Conservation (phyloP, 805 yeast genomes). For the Ogataea neopini region DNA sequence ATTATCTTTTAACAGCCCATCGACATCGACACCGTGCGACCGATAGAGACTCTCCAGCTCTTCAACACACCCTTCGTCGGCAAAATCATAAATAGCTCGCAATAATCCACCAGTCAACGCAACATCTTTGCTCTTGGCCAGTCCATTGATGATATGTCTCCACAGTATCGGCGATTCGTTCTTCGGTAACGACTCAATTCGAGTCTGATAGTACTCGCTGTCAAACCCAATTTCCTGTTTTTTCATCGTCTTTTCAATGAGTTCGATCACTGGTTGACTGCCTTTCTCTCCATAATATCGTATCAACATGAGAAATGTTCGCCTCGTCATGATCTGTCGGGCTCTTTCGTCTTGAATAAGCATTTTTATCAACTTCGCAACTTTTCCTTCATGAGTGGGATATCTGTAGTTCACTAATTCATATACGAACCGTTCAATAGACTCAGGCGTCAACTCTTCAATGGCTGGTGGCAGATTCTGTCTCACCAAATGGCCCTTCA, state of each 20-base stretch:
- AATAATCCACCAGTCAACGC: not conserved
- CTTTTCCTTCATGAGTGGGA: not conserved
- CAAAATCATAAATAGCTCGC: not conserved
- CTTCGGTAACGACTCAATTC: not conserved
- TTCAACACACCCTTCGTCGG: not conserved
- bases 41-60: not conserved
- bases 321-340: not conserved
- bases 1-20: not conserved
- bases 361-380: not conserved
- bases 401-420: constrained; percentile 3
- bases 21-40: not conserved
- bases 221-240: not conserved
- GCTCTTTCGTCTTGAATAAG: not conserved
- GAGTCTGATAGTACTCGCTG: not conserved
- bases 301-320: not conserved
- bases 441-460: not conserved
- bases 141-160: not conserved
- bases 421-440: not conserved
- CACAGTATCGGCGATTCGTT: not conserved
- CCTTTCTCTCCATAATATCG: not conserved
- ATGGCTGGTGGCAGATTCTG: constrained; percentile 2
- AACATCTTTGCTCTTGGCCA: not conserved
- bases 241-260: not conserved
- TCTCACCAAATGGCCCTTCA: not conserved
- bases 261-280: not conserved